phyloP scores from a whole-genome alignment of 2,329 filamentous ascomycete genomes.

The Colletotrichum chlorophyti region DNA sequence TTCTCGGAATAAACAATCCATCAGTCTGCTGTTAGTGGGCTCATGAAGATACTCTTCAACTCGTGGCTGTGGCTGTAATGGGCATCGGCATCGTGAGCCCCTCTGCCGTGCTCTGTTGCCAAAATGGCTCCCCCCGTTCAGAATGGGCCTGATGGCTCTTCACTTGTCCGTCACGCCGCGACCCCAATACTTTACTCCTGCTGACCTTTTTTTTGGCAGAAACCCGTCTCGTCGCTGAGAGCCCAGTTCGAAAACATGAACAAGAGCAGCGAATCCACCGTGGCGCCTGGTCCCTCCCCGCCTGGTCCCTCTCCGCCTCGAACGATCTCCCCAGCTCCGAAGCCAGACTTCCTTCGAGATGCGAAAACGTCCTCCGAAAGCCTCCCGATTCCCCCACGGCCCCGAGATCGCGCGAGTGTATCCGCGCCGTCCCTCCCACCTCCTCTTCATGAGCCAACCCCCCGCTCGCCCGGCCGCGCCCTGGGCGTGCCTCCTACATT shows the following conservation, averaged over 20 bases:
- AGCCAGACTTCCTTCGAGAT: conserved; percentile 50
- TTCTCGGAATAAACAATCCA: background rate
- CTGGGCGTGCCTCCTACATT: conserved; percentile 50
- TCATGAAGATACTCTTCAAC: conserved; percentile 31
- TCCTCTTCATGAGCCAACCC: conserved; percentile 28
- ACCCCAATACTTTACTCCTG: conserved; percentile 4
- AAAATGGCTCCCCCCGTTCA: conserved; percentile 47
- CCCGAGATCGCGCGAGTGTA: conserved; percentile 29
- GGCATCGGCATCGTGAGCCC: conserved; percentile 40
- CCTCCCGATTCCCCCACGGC: conserved; percentile 38
- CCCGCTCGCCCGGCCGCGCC: conserved; percentile 44
- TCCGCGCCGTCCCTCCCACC: conserved; percentile 31
- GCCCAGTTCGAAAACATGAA: conserved; percentile 84
- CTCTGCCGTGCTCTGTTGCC: conserved; percentile 32
- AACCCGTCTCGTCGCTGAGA: conserved; percentile 81
- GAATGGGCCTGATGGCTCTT: conserved; percentile 77
- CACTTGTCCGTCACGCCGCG: conserved; percentile 63
- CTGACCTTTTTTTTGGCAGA: conserved; percentile 56
- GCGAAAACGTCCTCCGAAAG: conserved; percentile 46
- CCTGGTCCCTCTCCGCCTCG: conserved; percentile 36
- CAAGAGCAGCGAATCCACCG: conserved; percentile 49
- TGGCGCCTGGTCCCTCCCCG: conserved; percentile 31
- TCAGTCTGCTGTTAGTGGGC: conserved; percentile 24
- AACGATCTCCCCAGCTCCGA: conserved; percentile 44
- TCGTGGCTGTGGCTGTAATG: conserved; percentile 46